phyloP scores from a whole-genome alignment of 148 eudicot species.

The Nepenthes mirabilis region DNA sequence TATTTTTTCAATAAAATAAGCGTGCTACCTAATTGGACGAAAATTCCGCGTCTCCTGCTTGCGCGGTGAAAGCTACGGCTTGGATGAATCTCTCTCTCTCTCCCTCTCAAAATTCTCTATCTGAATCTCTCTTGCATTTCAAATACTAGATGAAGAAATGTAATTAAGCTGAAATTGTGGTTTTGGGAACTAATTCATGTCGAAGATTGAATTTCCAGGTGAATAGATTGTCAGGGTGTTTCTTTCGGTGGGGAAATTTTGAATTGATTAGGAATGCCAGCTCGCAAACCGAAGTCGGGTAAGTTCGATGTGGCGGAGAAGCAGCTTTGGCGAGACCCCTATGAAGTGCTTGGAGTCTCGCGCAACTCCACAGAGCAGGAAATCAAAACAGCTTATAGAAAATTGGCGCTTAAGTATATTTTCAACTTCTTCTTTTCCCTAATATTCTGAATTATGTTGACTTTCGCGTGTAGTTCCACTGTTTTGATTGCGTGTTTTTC shows the following conservation, averaged over 20 bases:
- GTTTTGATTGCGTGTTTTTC: not conserved
- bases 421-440: not conserved
- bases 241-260: not conserved
- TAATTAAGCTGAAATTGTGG: not conserved
- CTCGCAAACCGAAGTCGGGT: slow-evolving; percentile 46
- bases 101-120: slow-evolving; percentile 5
- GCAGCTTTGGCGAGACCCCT: slow-evolving; percentile 64
- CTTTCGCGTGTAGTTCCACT: not conserved
- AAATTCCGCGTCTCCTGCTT: no score
- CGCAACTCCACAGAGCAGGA: slow-evolving; percentile 74
- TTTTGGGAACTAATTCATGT: not conserved
- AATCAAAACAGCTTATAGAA: slow-evolving; percentile 75
- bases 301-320: slow-evolving; percentile 19
- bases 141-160: not conserved
- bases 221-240: not conserved
- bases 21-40: no score
- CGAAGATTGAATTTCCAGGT: not conserved
- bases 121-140: slow-evolving; percentile 6
- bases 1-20: no score
- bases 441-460: not conserved
- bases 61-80: no score
- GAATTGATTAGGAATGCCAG: slow-evolving; percentile 31
- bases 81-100: not conserved
- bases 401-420: slow-evolving; percentile 77
- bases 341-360: slow-evolving; percentile 75